Evolutionary conservation across 371 early-diverging fungal species (phyloP), one percentile per base, ranked within the genome.

Genomic region (Apophysomyces variabilis): DNA sequence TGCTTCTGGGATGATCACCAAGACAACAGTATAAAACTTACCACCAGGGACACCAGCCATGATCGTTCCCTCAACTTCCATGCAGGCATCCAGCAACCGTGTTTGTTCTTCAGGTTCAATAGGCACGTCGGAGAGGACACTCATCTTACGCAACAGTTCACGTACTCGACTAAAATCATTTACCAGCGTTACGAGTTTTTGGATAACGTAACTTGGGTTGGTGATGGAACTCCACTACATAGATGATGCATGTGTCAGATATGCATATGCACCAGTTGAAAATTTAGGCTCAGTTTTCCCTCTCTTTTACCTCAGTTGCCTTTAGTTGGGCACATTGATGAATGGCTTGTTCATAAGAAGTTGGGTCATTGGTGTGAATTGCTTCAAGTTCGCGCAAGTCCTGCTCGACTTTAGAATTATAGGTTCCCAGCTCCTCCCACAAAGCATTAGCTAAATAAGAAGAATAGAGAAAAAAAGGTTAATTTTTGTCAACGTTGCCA

Each of bases 41-140:
- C 91, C 94, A 60, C 98, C 98, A 7, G 98, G 99, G 7, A 97
- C 97, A 44, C 96, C 97, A 4, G 94, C 92, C 89, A 94, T 89
- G 21, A 93, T 70, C 7, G 94, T 92, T 59, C 97, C 97, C 38
- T 91, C 89, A 0, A 88, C 72, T 6, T 75, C 69, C 69, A 88
- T 73, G 69, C 93, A 94, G 0, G 88, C 87, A 74, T 97, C 93
- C 38, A 98, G 71, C 39, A 97, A 74, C 7, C 79, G 62, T 7
- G 96, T 95, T 70, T 98, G 99, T 67, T 88, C 85, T 3, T 72
- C 73, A 0, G 99, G 99, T 68, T 98, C 99, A 57, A 98, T 89
- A 7, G 96, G 94, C 2, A 95, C 96, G 32, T 83, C 77, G 0
- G 95, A 87, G 35, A 76, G 46, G 16, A 76, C 72, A n/a, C 93